These are phyloP conservation scores for Tylopilus felleus DNA, from an alignment of 768 basidiomycete species.

Conservation along the genomic window DNA sequence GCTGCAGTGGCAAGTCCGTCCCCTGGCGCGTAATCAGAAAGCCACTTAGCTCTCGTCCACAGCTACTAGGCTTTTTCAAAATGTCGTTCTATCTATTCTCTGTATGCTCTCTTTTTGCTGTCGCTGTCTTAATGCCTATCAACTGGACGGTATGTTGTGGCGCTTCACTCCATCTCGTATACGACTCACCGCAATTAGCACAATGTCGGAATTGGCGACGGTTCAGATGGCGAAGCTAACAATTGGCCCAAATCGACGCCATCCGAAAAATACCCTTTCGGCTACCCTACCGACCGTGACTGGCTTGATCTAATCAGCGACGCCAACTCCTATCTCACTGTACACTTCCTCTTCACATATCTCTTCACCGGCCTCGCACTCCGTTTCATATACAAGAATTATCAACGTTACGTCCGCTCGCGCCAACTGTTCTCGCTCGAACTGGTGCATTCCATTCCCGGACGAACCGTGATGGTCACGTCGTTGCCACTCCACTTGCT, in stretches of 20 bases:
- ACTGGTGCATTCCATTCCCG: conserved; percentile 91
- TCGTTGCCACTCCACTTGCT: conserved; percentile 81
- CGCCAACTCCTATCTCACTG: conserved; percentile 82
- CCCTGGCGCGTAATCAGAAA: neutral
- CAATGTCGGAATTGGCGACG: conserved; percentile 67
- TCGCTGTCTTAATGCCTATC: conserved; percentile 87
- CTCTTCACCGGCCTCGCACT: conserved; percentile 86
- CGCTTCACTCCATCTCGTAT: neutral
- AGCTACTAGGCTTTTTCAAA: conserved; percentile 95
- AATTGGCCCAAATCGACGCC: conserved; percentile 44
- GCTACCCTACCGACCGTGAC: conserved; percentile 41
- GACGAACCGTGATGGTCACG: conserved; percentile 88
- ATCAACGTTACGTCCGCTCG: conserved; percentile 81
- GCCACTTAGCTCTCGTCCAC: conserved; percentile 5
- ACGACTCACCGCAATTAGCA: conserved; percentile 42
- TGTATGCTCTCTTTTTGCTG: conserved; percentile 76
- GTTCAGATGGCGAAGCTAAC: conserved; percentile 34
- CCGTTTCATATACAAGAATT: conserved; percentile 85
- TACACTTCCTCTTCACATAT: conserved; percentile 92
- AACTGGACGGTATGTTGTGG: conserved; percentile 74
- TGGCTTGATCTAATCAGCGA: conserved; percentile 91
- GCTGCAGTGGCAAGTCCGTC: conserved; percentile 79
- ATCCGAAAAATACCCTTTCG: conserved; percentile 31
- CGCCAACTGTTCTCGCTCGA: conserved; percentile 94
- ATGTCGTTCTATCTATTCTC: conserved; percentile 93